Evolutionary conservation across 768 basidiomycete genomes (phyloP), one percentile per base, ranked within the genome.

Genomic region (Leccinum ochraceum): DNA sequence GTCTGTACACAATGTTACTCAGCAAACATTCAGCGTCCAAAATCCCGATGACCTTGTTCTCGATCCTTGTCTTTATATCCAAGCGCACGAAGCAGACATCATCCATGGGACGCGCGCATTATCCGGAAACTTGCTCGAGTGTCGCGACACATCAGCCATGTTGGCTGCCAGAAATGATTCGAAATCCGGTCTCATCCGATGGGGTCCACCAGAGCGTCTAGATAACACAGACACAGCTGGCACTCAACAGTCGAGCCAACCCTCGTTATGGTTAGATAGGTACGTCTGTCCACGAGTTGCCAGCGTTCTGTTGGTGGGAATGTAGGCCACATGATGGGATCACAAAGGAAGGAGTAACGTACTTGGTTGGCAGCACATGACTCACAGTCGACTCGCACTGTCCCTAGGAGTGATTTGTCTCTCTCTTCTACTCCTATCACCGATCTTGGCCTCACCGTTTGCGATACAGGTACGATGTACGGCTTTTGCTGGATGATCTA

Each of bases 51-150:
- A 9, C 4, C 14, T 51, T 4, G 16, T 50, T 14, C 50, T 42
- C 4, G 74, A 78, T 53, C 66, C 74, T 37, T 67, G 66, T 30
- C 74, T 86, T 4, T 82, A 78, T 61, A 75, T 93, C 36, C 85
- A 87, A 64, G 93, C 90, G 0, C 81, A 92, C 69, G 93, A 95
- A 73, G 89, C 90, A 5, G 86, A 89, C 53, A 74, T 95, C 22
- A 71, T 87, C 4, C 81, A 81, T 17, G 85, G 87, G 2, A 76
- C 82, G 0, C 72, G 74, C 17, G 83, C 82, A 1, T 64, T 62
- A 4, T 62, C 71, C 9, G 76, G 81, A 3, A 68, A 63, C 9
- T 72, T 74, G 52, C 71, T 77, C 60, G 78, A 77, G 39, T 76
- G 65, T 53, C 63, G 39, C 2, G 71, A 61, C 14, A 17, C 36